phyloP scores from a whole-genome alignment of 441 rosid species.

The Hura crepitans region DNA sequence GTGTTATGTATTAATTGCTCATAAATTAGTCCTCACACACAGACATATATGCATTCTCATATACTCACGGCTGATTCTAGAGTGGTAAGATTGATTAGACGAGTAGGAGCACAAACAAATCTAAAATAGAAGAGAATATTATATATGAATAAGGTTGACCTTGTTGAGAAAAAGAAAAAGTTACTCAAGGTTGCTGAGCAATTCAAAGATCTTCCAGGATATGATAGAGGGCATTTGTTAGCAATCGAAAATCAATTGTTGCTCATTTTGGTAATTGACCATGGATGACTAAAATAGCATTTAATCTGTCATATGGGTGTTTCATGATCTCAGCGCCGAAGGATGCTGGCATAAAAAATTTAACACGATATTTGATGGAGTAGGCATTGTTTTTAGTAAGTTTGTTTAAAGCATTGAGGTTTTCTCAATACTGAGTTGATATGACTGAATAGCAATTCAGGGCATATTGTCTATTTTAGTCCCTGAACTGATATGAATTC shows the following conservation, averaged over 20 bases:
- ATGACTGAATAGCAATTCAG: too few relatives aligned
- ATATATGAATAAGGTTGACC: constrained; percentile 89
- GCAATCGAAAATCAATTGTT: too few relatives aligned
- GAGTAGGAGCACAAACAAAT: constrained; percentile 57
- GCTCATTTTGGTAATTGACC: constrained; percentile 10
- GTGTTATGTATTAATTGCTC: constrained; percentile 1
- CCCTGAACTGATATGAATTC: background rate
- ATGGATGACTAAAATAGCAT: constrained; percentile 6
- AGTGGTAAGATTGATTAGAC: constrained; percentile 63
- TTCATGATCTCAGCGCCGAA: constrained; percentile 86
- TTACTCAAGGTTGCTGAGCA: constrained; percentile 66
- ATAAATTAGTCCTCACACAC: background rate
- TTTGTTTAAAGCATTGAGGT: background rate
- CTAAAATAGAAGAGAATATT: constrained; percentile 66
- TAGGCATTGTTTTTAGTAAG: constrained; percentile 50
- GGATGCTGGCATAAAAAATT: constrained; percentile 80
- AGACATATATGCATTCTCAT: background rate
- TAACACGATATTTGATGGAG: constrained; percentile 60
- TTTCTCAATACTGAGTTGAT: constrained; percentile 2
- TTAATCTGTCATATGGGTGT: constrained; percentile 42
- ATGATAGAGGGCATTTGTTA: constrained; percentile 60
- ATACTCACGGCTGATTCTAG: constrained; percentile 68
- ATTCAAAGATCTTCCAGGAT: constrained; percentile 77
- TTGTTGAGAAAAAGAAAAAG: constrained; percentile 77
- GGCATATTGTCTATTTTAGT: too few relatives aligned